A percentile compares a stretch with the other conserved stretches of the same genome.
Evolutionary conservation across 805 yeast genomes (phyloP).

Genomic region (Blastobotrys americana): DNA sequence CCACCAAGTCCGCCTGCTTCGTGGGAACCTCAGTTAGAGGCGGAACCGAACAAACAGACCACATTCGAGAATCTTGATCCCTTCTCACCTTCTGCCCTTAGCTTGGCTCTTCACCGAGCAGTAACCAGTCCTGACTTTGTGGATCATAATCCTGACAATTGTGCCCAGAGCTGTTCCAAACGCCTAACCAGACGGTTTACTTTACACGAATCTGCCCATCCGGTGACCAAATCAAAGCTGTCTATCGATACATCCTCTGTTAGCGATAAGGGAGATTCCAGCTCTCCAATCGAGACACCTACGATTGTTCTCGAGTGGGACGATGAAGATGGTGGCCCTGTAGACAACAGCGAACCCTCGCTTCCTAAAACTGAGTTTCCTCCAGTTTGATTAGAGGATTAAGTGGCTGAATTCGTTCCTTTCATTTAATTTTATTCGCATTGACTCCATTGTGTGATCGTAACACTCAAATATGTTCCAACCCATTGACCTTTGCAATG

Average conservation of each 20-base stretch:
- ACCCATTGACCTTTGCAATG: too few species aligned
- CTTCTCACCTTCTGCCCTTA: not conserved
- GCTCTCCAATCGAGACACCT: slow-evolving; percentile 16
- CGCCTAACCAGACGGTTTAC: slow-evolving; percentile 9
- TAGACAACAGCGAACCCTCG: not conserved
- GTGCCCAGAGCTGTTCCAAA: not conserved
- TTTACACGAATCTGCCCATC: slow-evolving; percentile 9
- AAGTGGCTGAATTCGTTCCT: too few species aligned
- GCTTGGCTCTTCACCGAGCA: slow-evolving; percentile 1
- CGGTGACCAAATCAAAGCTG: slow-evolving; percentile 5
- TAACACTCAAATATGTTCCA: too few species aligned
- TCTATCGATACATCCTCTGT: slow-evolving; percentile 6
- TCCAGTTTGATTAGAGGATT: too few species aligned
- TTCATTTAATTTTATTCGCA: too few species aligned
- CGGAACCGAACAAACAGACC: slow-evolving; percentile 21
- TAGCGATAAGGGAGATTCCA: slow-evolving; percentile 1
- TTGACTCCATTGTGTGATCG: too few species aligned
- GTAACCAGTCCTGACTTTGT: not conserved
- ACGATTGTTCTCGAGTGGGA: slow-evolving; percentile 22
- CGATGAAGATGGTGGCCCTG: slow-evolving; percentile 13
- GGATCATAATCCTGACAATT: not conserved
- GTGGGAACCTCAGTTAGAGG: slow-evolving; percentile 21
- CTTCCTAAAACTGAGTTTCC: slow-evolving; percentile 15
- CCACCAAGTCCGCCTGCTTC: slow-evolving; percentile 26
- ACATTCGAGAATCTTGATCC: slow-evolving; percentile 5